Conservation (phyloP, 2,329 filamentous ascomycete genomes). For the Alternaria alternata region DNA sequence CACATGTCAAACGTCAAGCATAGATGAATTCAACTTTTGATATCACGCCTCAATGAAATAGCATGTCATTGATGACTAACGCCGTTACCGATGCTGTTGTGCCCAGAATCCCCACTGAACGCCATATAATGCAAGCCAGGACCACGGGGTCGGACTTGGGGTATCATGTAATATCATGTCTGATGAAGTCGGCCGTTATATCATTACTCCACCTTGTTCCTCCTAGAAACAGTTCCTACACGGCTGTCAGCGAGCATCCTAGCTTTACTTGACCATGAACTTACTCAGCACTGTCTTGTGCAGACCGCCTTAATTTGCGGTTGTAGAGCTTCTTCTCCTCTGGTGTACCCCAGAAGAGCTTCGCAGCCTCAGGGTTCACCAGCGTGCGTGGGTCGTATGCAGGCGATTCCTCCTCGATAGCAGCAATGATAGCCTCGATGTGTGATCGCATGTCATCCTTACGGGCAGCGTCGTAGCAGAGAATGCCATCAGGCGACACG, state of each 20-base stretch:
- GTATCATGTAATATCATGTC: conserved; percentile 44
- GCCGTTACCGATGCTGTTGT: conserved; percentile 19
- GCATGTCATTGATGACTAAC: conserved; percentile 6
- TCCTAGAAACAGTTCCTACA: conserved; percentile 37
- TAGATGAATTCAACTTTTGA: neutral
- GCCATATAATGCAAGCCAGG: conserved; percentile 36
- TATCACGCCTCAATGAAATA: neutral
- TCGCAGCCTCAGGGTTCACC: conserved; percentile 85
- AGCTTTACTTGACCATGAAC: conserved; percentile 13
- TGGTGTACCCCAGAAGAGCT: conserved; percentile 82
- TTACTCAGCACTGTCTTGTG: conserved; percentile 64
- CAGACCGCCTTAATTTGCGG: conserved; percentile 78
- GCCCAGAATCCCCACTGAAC: conserved; percentile 23
- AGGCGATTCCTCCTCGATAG: conserved; percentile 86
- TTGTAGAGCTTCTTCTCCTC: conserved; percentile 87
- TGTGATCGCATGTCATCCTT: conserved; percentile 81
- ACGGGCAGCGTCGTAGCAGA: conserved; percentile 77
- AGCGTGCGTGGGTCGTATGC: conserved; percentile 89
- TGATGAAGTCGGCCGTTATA: conserved; percentile 31
- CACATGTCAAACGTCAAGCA: neutral
- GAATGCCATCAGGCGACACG: conserved; percentile 78
- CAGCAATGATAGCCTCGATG: conserved; percentile 80
- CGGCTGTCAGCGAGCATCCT: neutral
- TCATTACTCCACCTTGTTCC: conserved; percentile 9
- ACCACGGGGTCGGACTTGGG: conserved; percentile 23